Percentiles rank a stretch among this genome's conserved stretches.
Evolutionary conservation across 208 protist genomes (phyloP).

Genomic region (Novymonas esmeraldas): DNA sequence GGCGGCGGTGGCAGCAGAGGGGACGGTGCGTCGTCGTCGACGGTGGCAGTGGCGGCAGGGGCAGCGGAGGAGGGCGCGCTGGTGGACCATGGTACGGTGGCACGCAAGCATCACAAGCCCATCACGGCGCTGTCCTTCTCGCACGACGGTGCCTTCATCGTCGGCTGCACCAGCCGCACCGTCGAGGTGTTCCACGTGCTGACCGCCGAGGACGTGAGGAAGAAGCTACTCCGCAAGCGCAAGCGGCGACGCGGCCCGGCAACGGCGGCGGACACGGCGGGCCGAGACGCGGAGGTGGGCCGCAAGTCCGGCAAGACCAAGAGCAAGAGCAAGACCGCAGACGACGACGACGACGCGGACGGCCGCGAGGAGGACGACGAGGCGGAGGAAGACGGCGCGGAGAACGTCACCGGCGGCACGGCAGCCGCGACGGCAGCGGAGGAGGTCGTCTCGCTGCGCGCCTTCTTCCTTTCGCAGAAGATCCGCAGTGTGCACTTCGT

Average conservation of each 20-base stretch:
- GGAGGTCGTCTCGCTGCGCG: slow-evolving; percentile 71
- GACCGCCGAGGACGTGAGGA: slow-evolving; percentile 68
- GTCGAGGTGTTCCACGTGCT: slow-evolving; percentile 85
- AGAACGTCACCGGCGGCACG: background rate
- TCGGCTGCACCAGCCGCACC: slow-evolving; percentile 85
- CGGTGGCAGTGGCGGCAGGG: background rate
- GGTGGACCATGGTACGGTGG: slow-evolving; percentile 73
- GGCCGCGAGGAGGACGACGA: slow-evolving; percentile 22
- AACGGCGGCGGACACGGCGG: background rate
- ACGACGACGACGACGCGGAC: slow-evolving; percentile 23
- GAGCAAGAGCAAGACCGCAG: slow-evolving; percentile 16
- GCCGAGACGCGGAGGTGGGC: background rate
- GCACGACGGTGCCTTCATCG: slow-evolving; percentile 64
- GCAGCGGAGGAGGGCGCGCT: slow-evolving; percentile 17
- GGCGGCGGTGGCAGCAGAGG: background rate
- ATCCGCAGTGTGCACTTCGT: slow-evolving; percentile 82
- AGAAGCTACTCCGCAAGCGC: slow-evolving; percentile 72
- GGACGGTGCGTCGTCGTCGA: too few species aligned
- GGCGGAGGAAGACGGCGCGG: background rate
- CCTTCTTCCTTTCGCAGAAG: slow-evolving; percentile 83
- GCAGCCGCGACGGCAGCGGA: slow-evolving; percentile 56
- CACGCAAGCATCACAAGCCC: slow-evolving; percentile 84
- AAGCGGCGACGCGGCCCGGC: slow-evolving; percentile 52
- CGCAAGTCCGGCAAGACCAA: slow-evolving; percentile 18
- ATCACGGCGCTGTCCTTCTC: slow-evolving; percentile 75